Evolutionary conservation across 1,284 basidiomycete genomes (phyloP).

Genomic region (Rhodotorula sp.): DNA sequence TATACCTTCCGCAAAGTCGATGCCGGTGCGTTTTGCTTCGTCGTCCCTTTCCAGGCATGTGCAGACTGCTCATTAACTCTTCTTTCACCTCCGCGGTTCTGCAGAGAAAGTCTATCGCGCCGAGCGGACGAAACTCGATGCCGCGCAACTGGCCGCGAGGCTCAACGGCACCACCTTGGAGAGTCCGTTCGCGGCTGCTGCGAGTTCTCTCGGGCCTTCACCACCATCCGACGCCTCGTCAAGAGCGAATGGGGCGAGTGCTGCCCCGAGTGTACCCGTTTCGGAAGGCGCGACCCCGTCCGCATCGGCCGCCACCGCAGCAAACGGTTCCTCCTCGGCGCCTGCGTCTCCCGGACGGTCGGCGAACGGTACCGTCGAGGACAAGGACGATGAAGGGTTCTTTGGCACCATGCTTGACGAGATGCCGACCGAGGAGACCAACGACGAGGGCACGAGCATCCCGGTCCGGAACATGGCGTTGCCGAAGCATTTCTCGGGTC

Average conservation of each 20-base stretch:
- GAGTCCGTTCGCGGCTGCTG: neutral
- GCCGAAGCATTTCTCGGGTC: slow-evolving; percentile 74
- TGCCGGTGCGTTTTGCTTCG: slow-evolving; percentile 50
- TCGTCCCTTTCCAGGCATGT: neutral
- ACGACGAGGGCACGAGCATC: slow-evolving; percentile 59
- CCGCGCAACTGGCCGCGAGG: slow-evolving; percentile 57
- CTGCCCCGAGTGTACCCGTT: slow-evolving; percentile 3
- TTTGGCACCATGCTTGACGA: slow-evolving; percentile 75
- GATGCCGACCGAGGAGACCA: slow-evolving; percentile 49
- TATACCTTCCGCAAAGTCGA: slow-evolving; percentile 51
- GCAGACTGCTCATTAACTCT: neutral
- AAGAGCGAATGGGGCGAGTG: neutral
- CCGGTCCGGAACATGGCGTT: slow-evolving; percentile 70
- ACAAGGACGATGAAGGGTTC: slow-evolving; percentile 49
- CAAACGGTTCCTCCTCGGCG: neutral
- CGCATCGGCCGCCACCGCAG: neutral
- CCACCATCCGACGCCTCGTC: neutral
- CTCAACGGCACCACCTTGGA: slow-evolving; percentile 52
- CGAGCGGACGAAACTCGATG: slow-evolving; percentile 61
- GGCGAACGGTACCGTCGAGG: neutral
- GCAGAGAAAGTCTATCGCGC: slow-evolving; percentile 60
- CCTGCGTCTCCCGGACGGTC: neutral
- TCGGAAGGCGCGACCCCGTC: neutral
- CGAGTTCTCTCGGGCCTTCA: neutral
- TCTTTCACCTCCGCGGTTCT: too few relatives aligned